A percentile compares a stretch with the other conserved stretches of the same genome.
phyloP scores from a whole-genome alignment of 2,329 filamentous ascomycete genomes.

The Neofusicoccum ribis region DNA sequence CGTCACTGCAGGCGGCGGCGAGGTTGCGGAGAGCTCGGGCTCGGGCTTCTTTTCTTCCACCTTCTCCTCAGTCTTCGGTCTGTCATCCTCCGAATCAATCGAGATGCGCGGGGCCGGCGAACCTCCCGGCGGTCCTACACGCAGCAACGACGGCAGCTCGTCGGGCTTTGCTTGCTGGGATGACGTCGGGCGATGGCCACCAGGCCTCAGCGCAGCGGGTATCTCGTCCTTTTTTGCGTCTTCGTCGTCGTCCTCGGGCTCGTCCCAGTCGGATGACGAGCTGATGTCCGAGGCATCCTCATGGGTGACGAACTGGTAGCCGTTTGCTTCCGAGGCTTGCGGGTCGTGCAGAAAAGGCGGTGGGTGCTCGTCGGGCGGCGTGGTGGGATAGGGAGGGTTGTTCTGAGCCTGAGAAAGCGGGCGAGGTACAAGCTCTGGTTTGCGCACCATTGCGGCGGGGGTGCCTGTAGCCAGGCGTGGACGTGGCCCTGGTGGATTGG shows the following conservation, averaged over 20 bases:
- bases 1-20: not conserved
- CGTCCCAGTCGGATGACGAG: conserved; percentile 33
- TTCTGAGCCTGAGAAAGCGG: conserved; percentile 39
- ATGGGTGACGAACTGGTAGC: conserved; percentile 15
- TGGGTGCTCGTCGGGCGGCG: conserved; percentile 37
- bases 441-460: conserved; percentile 44
- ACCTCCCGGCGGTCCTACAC: conserved; percentile 34
- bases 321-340: conserved; percentile 20
- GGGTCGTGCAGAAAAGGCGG: conserved; percentile 26
- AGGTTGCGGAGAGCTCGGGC: conserved; percentile 28
- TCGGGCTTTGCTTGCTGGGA: conserved; percentile 16
- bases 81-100: conserved; percentile 8
- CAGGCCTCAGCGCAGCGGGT: conserved; percentile 38
- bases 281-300: conserved; percentile 30
- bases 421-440: conserved; percentile 44
- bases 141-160: conserved; percentile 32
- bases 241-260: conserved; percentile 38
- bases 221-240: conserved; percentile 25
- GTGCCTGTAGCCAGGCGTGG: not conserved
- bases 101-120: conserved; percentile 21
- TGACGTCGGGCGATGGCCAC: conserved; percentile 29
- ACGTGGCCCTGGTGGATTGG: conserved; percentile 11
- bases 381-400: conserved; percentile 48
- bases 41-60: conserved; percentile 22
- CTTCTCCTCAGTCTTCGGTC: conserved; percentile 28